Conservation (phyloP, 2,329 filamentous ascomycete genomes). For the Lachnellula subtilissima region DNA sequence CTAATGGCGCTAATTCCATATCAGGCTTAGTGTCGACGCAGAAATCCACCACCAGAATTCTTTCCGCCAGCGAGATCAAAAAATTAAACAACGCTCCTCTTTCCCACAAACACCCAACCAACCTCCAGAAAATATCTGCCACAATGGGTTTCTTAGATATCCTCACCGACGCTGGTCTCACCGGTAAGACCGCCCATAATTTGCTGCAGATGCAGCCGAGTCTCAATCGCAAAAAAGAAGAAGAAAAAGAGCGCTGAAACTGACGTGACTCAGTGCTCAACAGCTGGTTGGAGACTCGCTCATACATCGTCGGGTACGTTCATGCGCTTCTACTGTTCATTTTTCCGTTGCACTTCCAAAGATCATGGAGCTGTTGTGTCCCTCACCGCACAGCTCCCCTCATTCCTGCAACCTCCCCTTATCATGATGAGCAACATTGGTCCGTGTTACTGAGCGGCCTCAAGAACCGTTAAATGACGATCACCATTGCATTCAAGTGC, state of each 20-base stretch:
- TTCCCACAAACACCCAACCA: conserved; percentile 5
- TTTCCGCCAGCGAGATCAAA: conserved; percentile 6
- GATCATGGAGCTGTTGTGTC: conserved; percentile 11
- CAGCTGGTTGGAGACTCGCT: conserved; percentile 68
- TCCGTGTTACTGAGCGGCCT: conserved; percentile 94
- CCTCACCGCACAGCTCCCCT: conserved; percentile 18
- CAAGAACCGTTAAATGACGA: conserved; percentile 87
- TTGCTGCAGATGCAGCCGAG: conserved; percentile 1
- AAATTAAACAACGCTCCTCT: conserved; percentile 10
- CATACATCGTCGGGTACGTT: conserved; percentile 77
- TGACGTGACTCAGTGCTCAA: conserved; percentile 55
- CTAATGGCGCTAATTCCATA: background rate
- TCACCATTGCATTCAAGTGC: conserved; percentile 67
- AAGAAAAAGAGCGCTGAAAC: conserved; percentile 13
- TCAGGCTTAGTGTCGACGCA: background rate
- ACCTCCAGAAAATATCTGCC: conserved; percentile 9
- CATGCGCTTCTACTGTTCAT: conserved; percentile 14
- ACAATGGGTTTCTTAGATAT: conserved; percentile 67
- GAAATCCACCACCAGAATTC: background rate
- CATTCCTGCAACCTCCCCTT: conserved; percentile 23
- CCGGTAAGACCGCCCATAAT: conserved; percentile 38
- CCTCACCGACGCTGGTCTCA: conserved; percentile 59
- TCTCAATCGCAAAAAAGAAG: conserved; percentile 9
- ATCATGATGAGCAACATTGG: conserved; percentile 82
- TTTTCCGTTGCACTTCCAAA: conserved; percentile 20